Evolutionary conservation across 1,139 yeast species (phyloP).

Genomic region (Candida sp.): DNA sequence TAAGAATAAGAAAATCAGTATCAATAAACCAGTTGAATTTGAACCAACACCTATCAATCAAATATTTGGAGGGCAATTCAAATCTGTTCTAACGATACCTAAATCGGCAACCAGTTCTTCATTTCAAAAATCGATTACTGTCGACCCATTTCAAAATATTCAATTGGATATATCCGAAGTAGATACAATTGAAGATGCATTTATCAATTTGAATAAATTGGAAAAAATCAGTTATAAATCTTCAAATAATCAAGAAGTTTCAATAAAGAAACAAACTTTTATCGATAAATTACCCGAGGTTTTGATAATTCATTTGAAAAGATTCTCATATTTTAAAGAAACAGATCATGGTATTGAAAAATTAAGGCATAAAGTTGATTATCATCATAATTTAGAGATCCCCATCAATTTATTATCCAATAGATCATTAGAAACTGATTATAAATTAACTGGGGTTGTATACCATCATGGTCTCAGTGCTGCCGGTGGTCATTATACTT

Average conservation of each 20-base stretch:
- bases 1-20: constrained; percentile 54
- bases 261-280: constrained; percentile 82
- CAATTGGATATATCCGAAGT: constrained; percentile 85
- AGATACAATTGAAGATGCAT: constrained; percentile 71
- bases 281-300: constrained; percentile 80
- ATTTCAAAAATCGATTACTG: constrained; percentile 60
- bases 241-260: constrained; percentile 48
- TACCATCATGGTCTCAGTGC: constrained; percentile 94
- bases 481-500: constrained; percentile 95
- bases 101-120: constrained; percentile 49
- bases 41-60: constrained; percentile 85
- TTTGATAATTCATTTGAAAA: constrained; percentile 77
- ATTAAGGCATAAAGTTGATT: constrained; percentile 57
- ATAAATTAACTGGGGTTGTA: constrained; percentile 78
- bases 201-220: constrained; percentile 64
- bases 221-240: constrained; percentile 70
- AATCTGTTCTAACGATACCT: constrained; percentile 77
- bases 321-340: constrained; percentile 65
- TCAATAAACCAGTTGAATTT: constrained; percentile 72
- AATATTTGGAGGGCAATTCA: constrained; percentile 90
- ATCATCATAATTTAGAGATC: constrained; percentile 50
- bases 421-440: constrained; percentile 27
- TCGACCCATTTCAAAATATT: constrained; percentile 93
- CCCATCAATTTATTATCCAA: constrained; percentile 54
- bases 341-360: constrained; percentile 48